Evolutionary conservation across 768 basidiomycete species (phyloP), one percentile per base, ranked within the genome.

Genomic region (Lentinula guzmanii): DNA sequence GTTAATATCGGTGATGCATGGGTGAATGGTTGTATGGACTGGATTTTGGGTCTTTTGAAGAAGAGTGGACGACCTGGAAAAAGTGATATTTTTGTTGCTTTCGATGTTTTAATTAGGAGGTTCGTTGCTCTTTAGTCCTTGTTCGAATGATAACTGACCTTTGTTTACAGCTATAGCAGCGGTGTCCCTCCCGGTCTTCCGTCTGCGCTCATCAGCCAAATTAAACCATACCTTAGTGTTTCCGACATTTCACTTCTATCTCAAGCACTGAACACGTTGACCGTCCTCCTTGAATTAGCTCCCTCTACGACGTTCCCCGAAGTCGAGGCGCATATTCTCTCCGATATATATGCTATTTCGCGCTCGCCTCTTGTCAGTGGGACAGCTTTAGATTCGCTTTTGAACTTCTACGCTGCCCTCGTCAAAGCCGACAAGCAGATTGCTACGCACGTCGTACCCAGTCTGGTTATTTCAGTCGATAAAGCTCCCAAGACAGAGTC

Each of bases 351-450:
- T 73, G 72, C 71, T 52, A 83, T 94, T 52, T 81, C 93, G 0
- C 83, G 88, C 68, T 93, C 95, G 0, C 89, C 95, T 0, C 79
- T 90, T 11, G 79, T 95, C 13, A 83, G 91, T 21, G 88, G 88
- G 9, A 77, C 83, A 1, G 85, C 91, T 3, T 82, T 96, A 5
- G 95, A 98, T 39, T 85, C 91, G 0, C 79, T 97, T 11, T 80
- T 93, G 52, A 78, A 77, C 15, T 98, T 98, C 81, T 94, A 92
- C 72, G 79, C 79, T 1, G 86, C 89, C 0, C 82, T 96, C 50
- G 92, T 96, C 33, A 80, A 82, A 63, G 92, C 93, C 1, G 95
- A 98, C 66, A 78, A 80, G 63, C 86, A 90, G 70, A 90, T 93
- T 63, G 87, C 92, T 2, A 87, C 88, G 0, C 89, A 93, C 65